A percentile compares a stretch with the other conserved stretches of the same genome.
Evolutionary conservation across 2,329 filamentous ascomycete species (phyloP).

Genomic region (Curvularia spicifera): DNA sequence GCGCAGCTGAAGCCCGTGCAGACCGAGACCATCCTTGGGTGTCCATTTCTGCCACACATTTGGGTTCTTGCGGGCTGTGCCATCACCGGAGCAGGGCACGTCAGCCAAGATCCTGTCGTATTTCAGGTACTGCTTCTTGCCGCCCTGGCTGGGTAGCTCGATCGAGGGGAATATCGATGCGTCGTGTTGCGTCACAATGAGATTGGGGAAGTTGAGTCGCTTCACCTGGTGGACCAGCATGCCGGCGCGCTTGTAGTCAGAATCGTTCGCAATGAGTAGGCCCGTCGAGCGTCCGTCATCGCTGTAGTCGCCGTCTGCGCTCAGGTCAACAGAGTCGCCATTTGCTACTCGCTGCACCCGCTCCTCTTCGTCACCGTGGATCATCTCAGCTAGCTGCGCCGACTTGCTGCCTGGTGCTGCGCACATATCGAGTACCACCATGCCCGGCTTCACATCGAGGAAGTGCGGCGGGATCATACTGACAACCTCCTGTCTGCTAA

Average conservation of each 20-base stretch:
- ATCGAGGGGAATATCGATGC: constrained; percentile 95
- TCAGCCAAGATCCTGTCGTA: constrained; percentile 97
- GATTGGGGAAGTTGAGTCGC: constrained; percentile 91
- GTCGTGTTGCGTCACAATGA: constrained; percentile 97
- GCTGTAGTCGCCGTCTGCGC: constrained; percentile 57
- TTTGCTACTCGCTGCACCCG: constrained; percentile 75
- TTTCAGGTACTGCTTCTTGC: constrained; percentile 79
- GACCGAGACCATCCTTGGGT: constrained; percentile 82
- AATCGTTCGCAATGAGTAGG: constrained; percentile 91
- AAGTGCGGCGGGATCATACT: constrained; percentile 98
- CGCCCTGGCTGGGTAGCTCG: constrained; percentile 69
- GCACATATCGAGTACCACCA: constrained; percentile 94
- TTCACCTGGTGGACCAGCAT: constrained; percentile 99
- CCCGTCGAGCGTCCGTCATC: constrained; percentile 91
- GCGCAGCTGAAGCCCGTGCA: constrained; percentile 84
- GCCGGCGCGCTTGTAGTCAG: constrained; percentile 94
- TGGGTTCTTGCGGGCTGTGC: constrained; percentile 90
- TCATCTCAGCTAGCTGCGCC: constrained; percentile 90
- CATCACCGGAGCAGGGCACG: constrained; percentile 95
- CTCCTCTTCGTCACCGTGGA: constrained; percentile 90
- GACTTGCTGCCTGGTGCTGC: constrained; percentile 97
- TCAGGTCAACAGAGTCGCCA: constrained; percentile 67
- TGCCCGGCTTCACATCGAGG: constrained; percentile 87
- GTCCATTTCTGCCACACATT: constrained; percentile 96
- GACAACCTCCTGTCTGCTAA: constrained; percentile 95